Evolutionary conservation across 371 early-diverging fungal species (phyloP), one percentile per base, ranked within the genome.

Genomic region (Mortierella sp.): DNA sequence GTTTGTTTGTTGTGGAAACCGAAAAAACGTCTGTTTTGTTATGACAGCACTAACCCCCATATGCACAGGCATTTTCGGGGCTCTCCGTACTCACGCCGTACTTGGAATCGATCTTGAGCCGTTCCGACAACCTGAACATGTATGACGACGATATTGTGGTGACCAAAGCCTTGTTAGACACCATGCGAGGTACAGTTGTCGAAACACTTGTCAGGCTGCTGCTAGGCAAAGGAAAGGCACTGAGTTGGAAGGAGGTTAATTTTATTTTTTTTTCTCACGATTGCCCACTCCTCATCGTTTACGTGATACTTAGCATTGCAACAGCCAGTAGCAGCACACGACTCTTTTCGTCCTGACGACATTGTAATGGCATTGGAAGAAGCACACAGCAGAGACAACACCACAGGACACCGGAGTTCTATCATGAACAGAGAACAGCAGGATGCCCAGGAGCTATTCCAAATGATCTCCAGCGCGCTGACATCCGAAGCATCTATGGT

Each of bases 401-500:
- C 84, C 70, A 71, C 86, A 80, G 71, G 88, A 58, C 62, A 70
- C 51, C 27, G 61, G 53, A 54, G 62, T 62, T 70, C 45, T 41
- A 65, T 91, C 19, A 82, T 86, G 64, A 89, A 90, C 66, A 85
- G 83, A 60, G 89, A 90, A 64, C 94, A 94, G 58, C 91, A 96
- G 90, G 97, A 97, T 79, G 97, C 96, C 0, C 97, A 97, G 70
- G 97, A 97, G 71, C 85, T 96, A 23, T 93, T 96, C 60, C 94
- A 95, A 73, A 86, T 95, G 9, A 89, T 97, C 16, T 92, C 94
- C 10, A 87, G 89, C 45, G 86, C 91, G 34, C 69, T 97, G 8
- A 88, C 91, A 9, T 83, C 88, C 5, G 96, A 96, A 64, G 91
- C 88, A 67, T 81, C 49, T 18, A 46, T 23, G 0, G 41, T 64